Evolutionary conservation across 208 protist genomes (phyloP).

Genomic region (Kentomonas sorsogonicus): DNA sequence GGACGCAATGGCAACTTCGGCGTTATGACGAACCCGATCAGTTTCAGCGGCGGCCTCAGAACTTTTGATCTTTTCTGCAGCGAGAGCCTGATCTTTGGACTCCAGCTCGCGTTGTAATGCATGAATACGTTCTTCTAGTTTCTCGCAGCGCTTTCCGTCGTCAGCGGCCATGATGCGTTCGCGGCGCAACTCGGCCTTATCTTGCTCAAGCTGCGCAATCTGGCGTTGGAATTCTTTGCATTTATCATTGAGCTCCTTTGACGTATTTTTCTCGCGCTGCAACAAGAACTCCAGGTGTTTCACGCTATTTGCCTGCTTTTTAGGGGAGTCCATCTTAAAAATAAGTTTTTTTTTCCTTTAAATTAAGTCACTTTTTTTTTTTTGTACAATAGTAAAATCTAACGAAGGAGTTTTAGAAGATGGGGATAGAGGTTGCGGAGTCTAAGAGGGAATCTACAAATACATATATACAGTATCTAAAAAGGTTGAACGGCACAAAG

Average conservation of each 20-base stretch:
- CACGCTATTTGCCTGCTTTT: conserved; percentile 37
- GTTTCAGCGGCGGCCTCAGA: conserved; percentile 38
- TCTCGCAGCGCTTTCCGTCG: conserved; percentile 51
- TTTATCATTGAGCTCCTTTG: conserved; percentile 60
- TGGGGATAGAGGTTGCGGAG: too few relatives aligned
- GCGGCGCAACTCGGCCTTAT: conserved; percentile 75
- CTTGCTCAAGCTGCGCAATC: conserved; percentile 70
- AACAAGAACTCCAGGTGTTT: conserved; percentile 82
- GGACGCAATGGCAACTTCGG: conserved; percentile 55
- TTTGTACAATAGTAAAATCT: too few relatives aligned
- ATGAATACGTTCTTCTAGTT: conserved; percentile 65
- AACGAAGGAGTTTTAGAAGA: too few relatives aligned
- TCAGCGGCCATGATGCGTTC: conserved; percentile 58
- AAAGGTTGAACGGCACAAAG: too few relatives aligned
- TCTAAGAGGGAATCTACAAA: too few relatives aligned
- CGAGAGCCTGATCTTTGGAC: conserved; percentile 44
- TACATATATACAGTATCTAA: too few relatives aligned
- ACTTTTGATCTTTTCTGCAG: conserved; percentile 26
- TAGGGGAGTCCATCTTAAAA: background rate
- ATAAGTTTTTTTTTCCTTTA: conserved; percentile 2
- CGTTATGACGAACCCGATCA: conserved; percentile 63
- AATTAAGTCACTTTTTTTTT: too few relatives aligned
- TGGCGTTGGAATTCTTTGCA: conserved; percentile 60
- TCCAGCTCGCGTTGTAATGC: conserved; percentile 58
- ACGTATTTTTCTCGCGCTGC: conserved; percentile 58